These are phyloP conservation scores for Tylopilus subfusipes DNA, from an alignment of 768 basidiomycete species.

Conservation along the genomic window DNA sequence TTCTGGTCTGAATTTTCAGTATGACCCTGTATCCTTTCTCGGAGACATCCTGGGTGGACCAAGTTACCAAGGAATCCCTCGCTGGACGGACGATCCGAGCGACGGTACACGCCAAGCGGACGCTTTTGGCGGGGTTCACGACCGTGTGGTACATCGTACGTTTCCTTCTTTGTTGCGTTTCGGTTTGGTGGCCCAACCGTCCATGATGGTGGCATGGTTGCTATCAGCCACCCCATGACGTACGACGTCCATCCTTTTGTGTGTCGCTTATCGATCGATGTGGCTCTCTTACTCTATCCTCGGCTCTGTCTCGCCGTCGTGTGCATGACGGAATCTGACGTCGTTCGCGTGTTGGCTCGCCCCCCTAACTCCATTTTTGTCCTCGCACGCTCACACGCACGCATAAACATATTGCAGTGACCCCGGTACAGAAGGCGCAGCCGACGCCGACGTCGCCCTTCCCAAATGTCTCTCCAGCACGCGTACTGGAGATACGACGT, in stretches of 20 bases:
- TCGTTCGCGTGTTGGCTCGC: neutral
- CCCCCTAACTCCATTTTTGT: neutral
- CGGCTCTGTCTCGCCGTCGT: neutral
- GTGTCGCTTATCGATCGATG: conserved; percentile 1
- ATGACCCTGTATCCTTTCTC: neutral
- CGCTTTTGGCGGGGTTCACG: neutral
- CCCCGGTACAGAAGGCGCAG: neutral
- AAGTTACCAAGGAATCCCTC: neutral
- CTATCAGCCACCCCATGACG: too few relatives aligned
- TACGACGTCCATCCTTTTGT: neutral
- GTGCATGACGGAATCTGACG: neutral
- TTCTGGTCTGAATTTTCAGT: neutral
- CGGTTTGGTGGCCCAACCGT: neutral
- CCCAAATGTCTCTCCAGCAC: neutral
- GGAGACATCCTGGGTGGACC: neutral
- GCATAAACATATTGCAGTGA: neutral
- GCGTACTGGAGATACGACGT: neutral
- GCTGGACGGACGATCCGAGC: neutral
- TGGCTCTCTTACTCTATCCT: neutral
- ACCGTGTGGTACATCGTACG: neutral
- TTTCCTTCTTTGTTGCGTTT: neutral
- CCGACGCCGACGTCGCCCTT: neutral
- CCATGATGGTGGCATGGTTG: neutral
- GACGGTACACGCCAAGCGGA: neutral
- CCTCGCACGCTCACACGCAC: neutral